Base-by-base conservation (phyloP, 1,284 basidiomycete species). In the Cryptococcus amylolentus region DNA sequence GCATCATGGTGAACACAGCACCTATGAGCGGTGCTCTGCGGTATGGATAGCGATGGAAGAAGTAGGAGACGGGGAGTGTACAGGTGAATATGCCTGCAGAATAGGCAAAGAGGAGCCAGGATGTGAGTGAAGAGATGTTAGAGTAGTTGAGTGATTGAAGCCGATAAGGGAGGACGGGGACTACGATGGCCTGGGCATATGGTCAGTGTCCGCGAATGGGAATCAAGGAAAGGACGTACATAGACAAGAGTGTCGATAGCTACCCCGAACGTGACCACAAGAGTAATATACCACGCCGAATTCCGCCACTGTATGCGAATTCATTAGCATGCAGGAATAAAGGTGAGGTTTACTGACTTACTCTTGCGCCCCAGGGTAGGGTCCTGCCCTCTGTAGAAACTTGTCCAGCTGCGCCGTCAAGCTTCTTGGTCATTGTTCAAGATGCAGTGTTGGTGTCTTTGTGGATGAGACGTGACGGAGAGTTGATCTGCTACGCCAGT, bases 81-180 rank as follows among this genome's bases (percentile, higher is more conserved):
- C 67, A 63, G 37, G 71, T 23, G 50, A 72, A 65, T 58, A 74
- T 67, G 20, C 71, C 72, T 9, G 58, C 59, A 1, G 65, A 67
- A 58, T 75, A 76, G 16, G 71, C 66, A 35, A 76, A 65, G 2
- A 75, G 57, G 5, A 75, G 63, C 68, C 68, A 74, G 0, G 73
- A 70, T n/a, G 67, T 71, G 49, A 69, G 62, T 1, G 62, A 53
- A 0, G 74, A 70, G 49, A 76, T 62, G 38, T 71, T 68, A 43
- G 31, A 54, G 55, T 72, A 68, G 8, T 60, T 63, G 23, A 73
- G 56, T 3, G 42, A 56, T 45, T 70, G 57, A 9, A 73, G 62
- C 10, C 71, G 66, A 68, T 88, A 91, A 0, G 88, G 88, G 55
- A 90, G 79, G 46, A 90, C 84, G 2, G 88, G 88, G 27, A 72